phyloP scores from a whole-genome alignment of 2,329 filamentous ascomycete genomes.

The Ophiostoma tasmaniense region DNA sequence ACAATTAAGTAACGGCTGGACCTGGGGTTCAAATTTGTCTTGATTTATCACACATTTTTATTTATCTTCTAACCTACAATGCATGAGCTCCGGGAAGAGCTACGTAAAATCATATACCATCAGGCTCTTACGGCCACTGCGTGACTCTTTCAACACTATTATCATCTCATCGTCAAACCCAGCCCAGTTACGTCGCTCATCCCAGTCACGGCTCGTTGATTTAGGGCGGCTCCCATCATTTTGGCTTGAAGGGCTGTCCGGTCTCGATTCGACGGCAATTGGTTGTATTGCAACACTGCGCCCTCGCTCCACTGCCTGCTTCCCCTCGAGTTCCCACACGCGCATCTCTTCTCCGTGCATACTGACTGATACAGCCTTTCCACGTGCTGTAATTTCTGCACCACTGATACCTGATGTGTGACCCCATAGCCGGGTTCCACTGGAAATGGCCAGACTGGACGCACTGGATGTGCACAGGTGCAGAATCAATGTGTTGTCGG shows the following conservation, averaged over 20 bases:
- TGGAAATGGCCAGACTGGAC: conserved; percentile 57
- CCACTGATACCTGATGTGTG: conserved; percentile 85
- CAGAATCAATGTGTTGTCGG: conserved; percentile 79
- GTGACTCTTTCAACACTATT: conserved; percentile 69
- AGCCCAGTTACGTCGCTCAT: conserved; percentile 56
- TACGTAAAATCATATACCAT: conserved; percentile 83
- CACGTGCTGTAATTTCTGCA: conserved; percentile 73
- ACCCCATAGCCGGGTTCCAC: conserved; percentile 74
- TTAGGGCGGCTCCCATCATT: conserved; percentile 12
- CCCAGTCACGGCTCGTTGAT: conserved; percentile 27
- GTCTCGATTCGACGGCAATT: not conserved
- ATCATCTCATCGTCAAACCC: conserved; percentile 90
- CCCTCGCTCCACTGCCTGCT: conserved; percentile 27
- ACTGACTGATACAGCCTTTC: conserved; percentile 86
- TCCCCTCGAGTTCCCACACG: conserved; percentile 80
- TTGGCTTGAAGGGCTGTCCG: not conserved
- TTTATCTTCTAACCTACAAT: not conserved
- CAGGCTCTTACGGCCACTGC: conserved; percentile 60
- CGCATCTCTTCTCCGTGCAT: conserved; percentile 68
- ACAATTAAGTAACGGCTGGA: too few relatives aligned
- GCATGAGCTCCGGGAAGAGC: not conserved
- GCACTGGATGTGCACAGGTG: conserved; percentile 71
- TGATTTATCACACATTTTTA: too few relatives aligned
- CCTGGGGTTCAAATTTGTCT: too few relatives aligned
- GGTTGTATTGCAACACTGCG: conserved; percentile 45